Evolutionary conservation across 768 basidiomycete species (phyloP).

Genomic region (Podaxis sp.): DNA sequence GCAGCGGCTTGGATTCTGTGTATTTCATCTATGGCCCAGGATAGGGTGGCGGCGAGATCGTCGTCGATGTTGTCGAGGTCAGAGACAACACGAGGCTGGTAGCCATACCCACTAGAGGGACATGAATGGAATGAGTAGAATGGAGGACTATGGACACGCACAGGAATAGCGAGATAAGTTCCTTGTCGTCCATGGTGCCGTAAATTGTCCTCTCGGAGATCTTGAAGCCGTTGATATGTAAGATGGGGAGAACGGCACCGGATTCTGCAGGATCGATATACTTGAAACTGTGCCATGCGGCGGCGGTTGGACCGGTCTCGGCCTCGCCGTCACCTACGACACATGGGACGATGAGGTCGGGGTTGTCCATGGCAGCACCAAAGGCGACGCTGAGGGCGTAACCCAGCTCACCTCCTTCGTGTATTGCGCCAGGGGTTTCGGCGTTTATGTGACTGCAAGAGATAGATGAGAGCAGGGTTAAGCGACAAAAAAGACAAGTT

Average conservation of each 20-base stretch:
- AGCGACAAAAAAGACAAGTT: conserved; percentile 17
- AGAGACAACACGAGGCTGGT: conserved; percentile 81
- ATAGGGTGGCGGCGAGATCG: conserved; percentile 76
- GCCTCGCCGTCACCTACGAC: conserved; percentile 89
- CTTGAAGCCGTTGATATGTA: conserved; percentile 87
- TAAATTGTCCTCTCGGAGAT: conserved; percentile 88
- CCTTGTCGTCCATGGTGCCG: conserved; percentile 88
- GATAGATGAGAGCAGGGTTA: neutral
- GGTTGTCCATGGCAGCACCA: conserved; percentile 90
- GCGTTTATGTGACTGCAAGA: conserved; percentile 64
- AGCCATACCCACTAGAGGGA: conserved; percentile 68
- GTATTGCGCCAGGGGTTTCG: conserved; percentile 84
- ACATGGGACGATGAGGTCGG: conserved; percentile 75
- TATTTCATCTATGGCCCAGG: conserved; percentile 76
- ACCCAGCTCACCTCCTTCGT: conserved; percentile 89
- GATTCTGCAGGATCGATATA: conserved; percentile 88
- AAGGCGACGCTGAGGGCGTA: conserved; percentile 85
- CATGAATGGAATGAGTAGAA: neutral
- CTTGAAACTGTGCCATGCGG: conserved; percentile 85
- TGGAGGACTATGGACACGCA: conserved; percentile 23
- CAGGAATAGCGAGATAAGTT: conserved; percentile 73
- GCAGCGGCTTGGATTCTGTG: conserved; percentile 77
- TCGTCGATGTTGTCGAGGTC: conserved; percentile 63
- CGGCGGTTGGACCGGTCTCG: conserved; percentile 75
- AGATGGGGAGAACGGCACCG: conserved; percentile 87